Evolutionary conservation across 352 stramenopile species (phyloP).

Genomic region (Pythium dissimile): DNA sequence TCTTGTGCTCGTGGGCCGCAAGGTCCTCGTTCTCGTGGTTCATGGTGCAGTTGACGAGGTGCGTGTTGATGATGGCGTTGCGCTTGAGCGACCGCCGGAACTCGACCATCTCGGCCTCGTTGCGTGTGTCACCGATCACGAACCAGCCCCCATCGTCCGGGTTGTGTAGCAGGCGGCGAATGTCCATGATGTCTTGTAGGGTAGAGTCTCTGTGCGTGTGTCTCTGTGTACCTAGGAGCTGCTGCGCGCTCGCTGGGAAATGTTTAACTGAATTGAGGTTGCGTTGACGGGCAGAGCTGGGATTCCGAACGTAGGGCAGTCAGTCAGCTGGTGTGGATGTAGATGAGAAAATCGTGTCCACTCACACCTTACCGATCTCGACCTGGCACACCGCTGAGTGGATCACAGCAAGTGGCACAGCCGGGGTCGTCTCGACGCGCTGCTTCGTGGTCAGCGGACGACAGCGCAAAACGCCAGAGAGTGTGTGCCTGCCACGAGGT

Average conservation of each 20-base stretch:
- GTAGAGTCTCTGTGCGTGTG: neutral
- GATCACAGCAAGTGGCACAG: neutral
- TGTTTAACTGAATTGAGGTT: neutral
- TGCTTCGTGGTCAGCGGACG: neutral
- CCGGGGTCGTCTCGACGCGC: neutral
- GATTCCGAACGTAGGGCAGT: neutral
- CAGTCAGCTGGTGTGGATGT: neutral
- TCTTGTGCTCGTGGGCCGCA: slow-evolving; percentile 64
- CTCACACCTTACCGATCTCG: neutral
- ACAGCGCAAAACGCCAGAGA: neutral
- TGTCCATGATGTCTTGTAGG: slow-evolving; percentile 60
- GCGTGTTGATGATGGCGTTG: slow-evolving; percentile 83
- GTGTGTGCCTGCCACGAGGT: no score
- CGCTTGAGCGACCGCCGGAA: slow-evolving; percentile 75
- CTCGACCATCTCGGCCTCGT: slow-evolving; percentile 67
- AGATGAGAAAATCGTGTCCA: neutral
- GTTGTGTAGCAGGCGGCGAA: slow-evolving; percentile 72
- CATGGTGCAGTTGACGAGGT: slow-evolving; percentile 82
- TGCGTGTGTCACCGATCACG: slow-evolving; percentile 73
- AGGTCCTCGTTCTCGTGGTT: slow-evolving; percentile 54
- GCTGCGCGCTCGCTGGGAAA: neutral
- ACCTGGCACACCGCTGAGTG: neutral
- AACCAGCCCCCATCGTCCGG: slow-evolving; percentile 74
- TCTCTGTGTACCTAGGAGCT: neutral
- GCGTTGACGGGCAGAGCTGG: neutral